Evolutionary conservation across 2,329 filamentous ascomycete genomes (phyloP).

Genomic region (Ampelomyces quisqualis): DNA sequence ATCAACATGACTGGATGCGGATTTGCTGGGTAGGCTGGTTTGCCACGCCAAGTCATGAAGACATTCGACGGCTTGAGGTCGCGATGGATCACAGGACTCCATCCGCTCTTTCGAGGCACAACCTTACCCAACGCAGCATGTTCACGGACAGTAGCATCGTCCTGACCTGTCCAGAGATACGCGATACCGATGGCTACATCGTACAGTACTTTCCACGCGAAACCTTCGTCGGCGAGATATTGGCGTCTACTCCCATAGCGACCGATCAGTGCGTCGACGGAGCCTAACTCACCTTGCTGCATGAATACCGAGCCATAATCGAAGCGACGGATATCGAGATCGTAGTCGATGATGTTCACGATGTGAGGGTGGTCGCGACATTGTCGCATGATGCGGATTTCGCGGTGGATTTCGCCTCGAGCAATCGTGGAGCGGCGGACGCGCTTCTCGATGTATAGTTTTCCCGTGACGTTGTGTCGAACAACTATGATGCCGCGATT

Average conservation of each 20-base stretch:
- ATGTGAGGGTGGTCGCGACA: neutral
- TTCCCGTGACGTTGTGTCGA: neutral
- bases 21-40: too few species aligned
- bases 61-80: constrained; percentile 23
- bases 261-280: neutral
- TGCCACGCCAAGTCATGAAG: constrained; percentile 9
- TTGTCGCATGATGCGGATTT: neutral
- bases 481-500: neutral
- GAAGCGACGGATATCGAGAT: neutral
- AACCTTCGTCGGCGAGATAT: neutral
- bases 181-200: neutral
- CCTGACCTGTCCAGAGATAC: neutral
- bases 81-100: constrained; percentile 14
- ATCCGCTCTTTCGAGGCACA: neutral
- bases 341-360: neutral
- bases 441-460: constrained; percentile 2
- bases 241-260: neutral
- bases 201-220: constrained; percentile 1
- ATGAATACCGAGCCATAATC: constrained; percentile 1
- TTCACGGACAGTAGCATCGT: neutral
- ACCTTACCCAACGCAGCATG: neutral
- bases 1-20: constrained; percentile 12
- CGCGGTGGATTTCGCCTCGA: neutral
- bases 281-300: neutral
- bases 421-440: neutral